Evolutionary conservation across 2,329 filamentous ascomycete genomes (phyloP).

Genomic region (Fusarium zealandicum): DNA sequence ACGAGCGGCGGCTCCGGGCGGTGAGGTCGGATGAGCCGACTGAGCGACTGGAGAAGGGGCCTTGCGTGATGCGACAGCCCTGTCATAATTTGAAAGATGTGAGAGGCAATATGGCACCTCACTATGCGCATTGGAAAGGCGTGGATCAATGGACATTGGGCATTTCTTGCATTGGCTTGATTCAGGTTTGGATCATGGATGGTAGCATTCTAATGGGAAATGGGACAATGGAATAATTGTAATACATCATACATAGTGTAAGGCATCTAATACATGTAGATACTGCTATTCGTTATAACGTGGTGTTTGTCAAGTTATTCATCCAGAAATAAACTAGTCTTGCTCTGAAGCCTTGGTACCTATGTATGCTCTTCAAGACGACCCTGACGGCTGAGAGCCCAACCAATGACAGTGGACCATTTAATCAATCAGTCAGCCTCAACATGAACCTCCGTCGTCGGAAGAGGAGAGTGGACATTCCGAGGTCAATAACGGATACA

Average conservation of each 20-base stretch:
- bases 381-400: neutral
- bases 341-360: too few species aligned
- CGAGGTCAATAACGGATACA: neutral
- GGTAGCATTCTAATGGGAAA: slow-evolving; percentile 8
- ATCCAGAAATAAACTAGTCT: too few species aligned
- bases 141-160: neutral
- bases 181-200: slow-evolving; percentile 14
- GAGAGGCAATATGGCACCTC: slow-evolving; percentile 18
- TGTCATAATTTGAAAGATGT: slow-evolving; percentile 18
- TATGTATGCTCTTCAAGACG: too few species aligned
- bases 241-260: slow-evolving; percentile 21
- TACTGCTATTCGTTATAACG: slow-evolving; percentile 2
- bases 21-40: slow-evolving; percentile 31
- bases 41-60: slow-evolving; percentile 19
- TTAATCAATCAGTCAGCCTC: slow-evolving; percentile 41
- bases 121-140: slow-evolving; percentile 7
- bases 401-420: slow-evolving; percentile 28
- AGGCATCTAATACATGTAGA: slow-evolving; percentile 23
- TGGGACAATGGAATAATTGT: slow-evolving; percentile 25
- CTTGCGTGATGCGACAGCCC: slow-evolving; percentile 40
- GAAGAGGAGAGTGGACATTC: slow-evolving; percentile 26
- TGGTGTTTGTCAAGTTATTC: neutral
- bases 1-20: slow-evolving; percentile 19
- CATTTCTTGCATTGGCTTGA: slow-evolving; percentile 18
- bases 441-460: slow-evolving; percentile 26